Conservation (phyloP, 2,329 filamentous ascomycete genomes). For the Colletotrichum sansevieriae region DNA sequence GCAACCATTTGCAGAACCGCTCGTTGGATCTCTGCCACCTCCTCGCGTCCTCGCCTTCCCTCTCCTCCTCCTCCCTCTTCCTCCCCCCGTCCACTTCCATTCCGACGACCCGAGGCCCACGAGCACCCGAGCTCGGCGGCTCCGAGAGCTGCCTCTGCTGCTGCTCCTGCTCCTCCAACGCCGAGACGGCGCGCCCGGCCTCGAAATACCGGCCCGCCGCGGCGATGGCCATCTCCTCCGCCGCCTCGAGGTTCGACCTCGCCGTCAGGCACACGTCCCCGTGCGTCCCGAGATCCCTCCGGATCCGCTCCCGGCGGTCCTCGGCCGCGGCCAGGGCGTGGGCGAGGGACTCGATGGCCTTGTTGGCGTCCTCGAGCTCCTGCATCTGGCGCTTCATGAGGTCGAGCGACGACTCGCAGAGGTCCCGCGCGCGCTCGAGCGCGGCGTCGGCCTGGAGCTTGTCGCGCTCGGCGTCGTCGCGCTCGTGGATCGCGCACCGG, state of each 20-base stretch:
- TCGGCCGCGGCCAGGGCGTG: constrained; percentile 22
- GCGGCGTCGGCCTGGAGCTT: constrained; percentile 38
- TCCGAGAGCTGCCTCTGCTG: neutral
- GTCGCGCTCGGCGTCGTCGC: constrained; percentile 40
- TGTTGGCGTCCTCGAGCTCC: constrained; percentile 39
- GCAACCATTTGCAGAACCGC: constrained; percentile 37
- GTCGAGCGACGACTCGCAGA: constrained; percentile 33
- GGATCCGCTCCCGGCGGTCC: constrained; percentile 30
- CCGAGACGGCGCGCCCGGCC: constrained; percentile 23
- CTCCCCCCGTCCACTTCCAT: neutral
- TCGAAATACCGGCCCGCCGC: constrained; percentile 34
- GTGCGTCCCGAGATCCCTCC: constrained; percentile 25
- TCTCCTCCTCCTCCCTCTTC: neutral
- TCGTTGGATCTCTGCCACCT: constrained; percentile 36
- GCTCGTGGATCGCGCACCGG: constrained; percentile 39
- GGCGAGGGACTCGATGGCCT: constrained; percentile 25
- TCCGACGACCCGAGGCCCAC: too few relatives aligned
- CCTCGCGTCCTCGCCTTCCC: constrained; percentile 1
- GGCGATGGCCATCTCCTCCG: constrained; percentile 39
- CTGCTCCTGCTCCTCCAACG: constrained; percentile 28
- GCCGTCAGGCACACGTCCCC: constrained; percentile 33
- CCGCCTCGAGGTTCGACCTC: constrained; percentile 32
- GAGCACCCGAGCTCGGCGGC: too few relatives aligned
- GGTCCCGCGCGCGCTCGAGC: constrained; percentile 30
- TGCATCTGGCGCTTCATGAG: constrained; percentile 40